A percentile compares a stretch with the other conserved stretches of the same genome.
These are phyloP conservation scores for Lactarius deliciosus DNA, from an alignment of 768 basidiomycete genomes.

Conservation along the genomic window DNA sequence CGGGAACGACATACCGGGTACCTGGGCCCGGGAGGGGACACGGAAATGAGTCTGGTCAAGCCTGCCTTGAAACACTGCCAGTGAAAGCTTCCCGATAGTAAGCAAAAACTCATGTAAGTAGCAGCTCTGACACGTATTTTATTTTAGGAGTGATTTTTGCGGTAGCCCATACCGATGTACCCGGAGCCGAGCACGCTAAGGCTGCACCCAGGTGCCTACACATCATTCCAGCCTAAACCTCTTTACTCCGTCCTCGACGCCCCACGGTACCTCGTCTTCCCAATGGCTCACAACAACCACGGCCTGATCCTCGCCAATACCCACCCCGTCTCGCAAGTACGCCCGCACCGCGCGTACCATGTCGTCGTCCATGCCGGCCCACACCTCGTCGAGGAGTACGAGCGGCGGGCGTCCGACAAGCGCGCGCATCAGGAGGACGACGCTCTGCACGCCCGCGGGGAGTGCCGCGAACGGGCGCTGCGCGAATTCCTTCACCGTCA, in stretches of 20 bases:
- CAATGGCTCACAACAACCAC: constrained; percentile 88
- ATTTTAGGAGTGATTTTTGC: too few species aligned
- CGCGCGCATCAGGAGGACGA: constrained; percentile 84
- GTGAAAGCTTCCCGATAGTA: too few species aligned
- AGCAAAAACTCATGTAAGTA: too few species aligned
- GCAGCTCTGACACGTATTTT: too few species aligned
- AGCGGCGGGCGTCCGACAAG: constrained; percentile 72
- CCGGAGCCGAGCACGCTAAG: neutral
- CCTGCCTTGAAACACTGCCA: too few species aligned
- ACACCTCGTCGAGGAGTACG: constrained; percentile 87
- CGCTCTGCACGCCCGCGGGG: constrained; percentile 70
- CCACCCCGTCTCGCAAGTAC: constrained; percentile 55
- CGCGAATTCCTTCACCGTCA: constrained; percentile 44
- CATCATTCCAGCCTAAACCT: constrained; percentile 41
- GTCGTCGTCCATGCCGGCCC: constrained; percentile 85
- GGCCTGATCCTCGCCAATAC: constrained; percentile 60
- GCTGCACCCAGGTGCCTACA: constrained; percentile 24
- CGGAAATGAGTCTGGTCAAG: too few species aligned
- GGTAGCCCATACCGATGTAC: too few species aligned
- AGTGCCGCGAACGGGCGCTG: constrained; percentile 58
- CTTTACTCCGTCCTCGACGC: constrained; percentile 50
- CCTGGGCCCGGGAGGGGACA: too few species aligned
- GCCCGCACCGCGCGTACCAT: constrained; percentile 65
- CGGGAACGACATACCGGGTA: too few species aligned
- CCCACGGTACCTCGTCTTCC: constrained; percentile 91